Evolutionary conservation across 169 alveolate genomes (phyloP).

Genomic region (Cryptosporidium viatorum): DNA sequence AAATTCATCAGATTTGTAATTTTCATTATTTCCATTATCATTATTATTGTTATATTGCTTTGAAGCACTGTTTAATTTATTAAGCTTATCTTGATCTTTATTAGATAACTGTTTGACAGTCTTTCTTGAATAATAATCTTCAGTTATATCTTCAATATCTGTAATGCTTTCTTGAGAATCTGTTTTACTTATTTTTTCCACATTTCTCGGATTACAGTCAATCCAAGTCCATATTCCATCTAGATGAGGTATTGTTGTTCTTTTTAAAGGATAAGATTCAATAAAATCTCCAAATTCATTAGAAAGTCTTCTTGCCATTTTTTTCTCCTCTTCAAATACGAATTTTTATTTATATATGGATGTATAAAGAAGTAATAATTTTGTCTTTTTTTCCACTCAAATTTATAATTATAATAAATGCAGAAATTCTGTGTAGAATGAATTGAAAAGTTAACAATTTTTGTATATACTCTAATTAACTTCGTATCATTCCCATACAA

Average conservation of each 20-base stretch:
- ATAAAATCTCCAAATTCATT: slow-evolving; percentile 29
- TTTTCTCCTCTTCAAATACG: not conserved
- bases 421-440: too few species aligned
- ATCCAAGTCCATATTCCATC: slow-evolving; percentile 71
- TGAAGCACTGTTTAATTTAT: not conserved
- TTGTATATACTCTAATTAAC: too few species aligned
- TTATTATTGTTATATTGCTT: not conserved
- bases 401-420: not conserved
- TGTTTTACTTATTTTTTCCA: not conserved
- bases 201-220: slow-evolving; percentile 35
- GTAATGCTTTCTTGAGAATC: not conserved
- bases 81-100: not conserved
- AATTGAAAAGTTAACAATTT: too few species aligned
- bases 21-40: not conserved
- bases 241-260: slow-evolving; percentile 8
- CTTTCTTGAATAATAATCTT: not conserved
- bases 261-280: slow-evolving; percentile 35
- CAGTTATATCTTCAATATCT: slow-evolving; percentile 1
- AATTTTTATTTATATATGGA: not conserved
- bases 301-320: not conserved
- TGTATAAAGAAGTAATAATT: not conserved
- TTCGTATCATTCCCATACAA: not conserved
- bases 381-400: not conserved
- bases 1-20: not conserved
- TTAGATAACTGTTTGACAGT: slow-evolving; percentile 9